Evolutionary conservation across 78 protist genomes (phyloP).

Genomic region (Neovahlkampfia damariscottae): DNA sequence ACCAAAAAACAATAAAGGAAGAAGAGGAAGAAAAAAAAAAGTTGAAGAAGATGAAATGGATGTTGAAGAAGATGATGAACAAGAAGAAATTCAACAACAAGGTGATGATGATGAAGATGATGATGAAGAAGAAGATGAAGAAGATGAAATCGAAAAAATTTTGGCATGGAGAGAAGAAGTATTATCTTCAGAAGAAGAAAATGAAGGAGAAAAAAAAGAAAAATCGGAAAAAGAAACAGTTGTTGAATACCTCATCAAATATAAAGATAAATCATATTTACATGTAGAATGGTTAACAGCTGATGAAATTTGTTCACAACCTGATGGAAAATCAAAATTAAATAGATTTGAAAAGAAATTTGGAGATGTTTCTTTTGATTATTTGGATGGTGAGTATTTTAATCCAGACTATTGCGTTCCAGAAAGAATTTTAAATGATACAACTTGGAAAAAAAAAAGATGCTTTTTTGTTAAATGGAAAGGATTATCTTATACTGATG

Average conservation of each 20-base stretch:
- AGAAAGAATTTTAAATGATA: not conserved
- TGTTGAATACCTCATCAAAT: constrained; percentile 21
- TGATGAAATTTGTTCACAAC: not conserved
- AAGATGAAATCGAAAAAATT: not conserved
- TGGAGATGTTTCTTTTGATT: not conserved
- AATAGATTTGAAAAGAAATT: not conserved
- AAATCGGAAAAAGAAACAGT: not conserved
- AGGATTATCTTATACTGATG: constrained; percentile 27
- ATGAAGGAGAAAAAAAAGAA: not conserved
- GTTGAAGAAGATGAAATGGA: not conserved
- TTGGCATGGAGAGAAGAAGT: not conserved
- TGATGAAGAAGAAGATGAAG: not conserved
- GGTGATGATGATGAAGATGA: not conserved
- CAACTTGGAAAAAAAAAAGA: not conserved
- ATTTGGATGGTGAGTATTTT: not conserved
- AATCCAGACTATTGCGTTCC: not conserved
- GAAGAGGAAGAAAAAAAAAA: not conserved
- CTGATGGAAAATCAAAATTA: not conserved
- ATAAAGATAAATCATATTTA: not conserved
- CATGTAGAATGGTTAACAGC: constrained; percentile 13
- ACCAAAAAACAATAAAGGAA: not conserved
- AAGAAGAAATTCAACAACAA: not conserved
- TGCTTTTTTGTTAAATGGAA: constrained; percentile 52
- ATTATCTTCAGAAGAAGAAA: not conserved
- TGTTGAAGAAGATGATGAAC: not conserved